phyloP scores from a whole-genome alignment of 75 land plant genomes.

The Pinus albicaulis region DNA sequence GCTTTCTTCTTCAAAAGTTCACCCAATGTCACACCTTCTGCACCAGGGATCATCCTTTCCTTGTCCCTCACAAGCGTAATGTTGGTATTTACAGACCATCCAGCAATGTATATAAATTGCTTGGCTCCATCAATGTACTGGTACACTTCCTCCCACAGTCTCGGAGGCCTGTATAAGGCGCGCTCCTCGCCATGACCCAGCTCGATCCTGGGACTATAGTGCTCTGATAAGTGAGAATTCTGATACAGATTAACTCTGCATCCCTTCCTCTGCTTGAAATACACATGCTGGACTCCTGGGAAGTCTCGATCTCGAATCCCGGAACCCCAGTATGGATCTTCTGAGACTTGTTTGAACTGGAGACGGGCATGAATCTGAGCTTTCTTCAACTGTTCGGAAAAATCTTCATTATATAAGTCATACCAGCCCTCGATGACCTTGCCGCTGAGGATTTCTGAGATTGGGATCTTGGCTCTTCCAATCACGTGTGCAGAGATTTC shows the following conservation, averaged over 20 bases:
- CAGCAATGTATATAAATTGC: constrained; percentile 61
- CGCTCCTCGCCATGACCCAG: constrained; percentile 11
- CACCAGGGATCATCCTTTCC: constrained; percentile 40
- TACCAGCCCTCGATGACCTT: constrained; percentile 27
- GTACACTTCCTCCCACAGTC: constrained; percentile 76
- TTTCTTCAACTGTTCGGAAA: constrained; percentile 13
- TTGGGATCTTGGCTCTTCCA: constrained; percentile 46
- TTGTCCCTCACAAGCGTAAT: constrained; percentile 59
- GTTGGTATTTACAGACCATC: constrained; percentile 59
- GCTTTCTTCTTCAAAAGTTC: constrained; percentile 79
- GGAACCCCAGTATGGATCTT: constrained; percentile 21
- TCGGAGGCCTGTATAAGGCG: constrained; percentile 26
- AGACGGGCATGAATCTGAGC: constrained; percentile 29
- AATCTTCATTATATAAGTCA: constrained; percentile 26
- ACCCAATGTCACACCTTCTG: constrained; percentile 56
- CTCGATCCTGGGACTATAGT: constrained; percentile 29
- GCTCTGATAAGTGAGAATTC: constrained; percentile 39
- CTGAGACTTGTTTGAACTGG: constrained; percentile 19
- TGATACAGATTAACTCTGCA: constrained; percentile 56
- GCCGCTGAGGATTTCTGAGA: constrained; percentile 17
- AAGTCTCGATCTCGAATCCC: constrained; percentile 20
- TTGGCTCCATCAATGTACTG: constrained; percentile 59
- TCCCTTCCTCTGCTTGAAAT: constrained; percentile 26
- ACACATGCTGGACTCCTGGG: constrained; percentile 20
- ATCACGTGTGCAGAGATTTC: constrained; percentile 30